Evolutionary conservation across 208 protist species (phyloP).

Genomic region (Trichomonas tenax): DNA sequence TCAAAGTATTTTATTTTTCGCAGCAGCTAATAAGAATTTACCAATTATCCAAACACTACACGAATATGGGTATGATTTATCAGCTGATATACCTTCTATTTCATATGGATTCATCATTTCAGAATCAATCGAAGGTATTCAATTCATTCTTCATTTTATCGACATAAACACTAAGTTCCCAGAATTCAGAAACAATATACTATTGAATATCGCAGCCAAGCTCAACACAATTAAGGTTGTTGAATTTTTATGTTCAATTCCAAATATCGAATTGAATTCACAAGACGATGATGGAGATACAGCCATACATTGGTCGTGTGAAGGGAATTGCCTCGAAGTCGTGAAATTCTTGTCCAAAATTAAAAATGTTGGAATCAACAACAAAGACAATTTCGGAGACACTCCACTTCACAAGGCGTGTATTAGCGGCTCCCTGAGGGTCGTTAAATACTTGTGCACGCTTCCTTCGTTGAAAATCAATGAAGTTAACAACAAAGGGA

Average conservation of each 20-base stretch:
- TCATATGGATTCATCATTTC: background rate
- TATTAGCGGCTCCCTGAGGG: background rate
- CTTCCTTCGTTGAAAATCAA: background rate
- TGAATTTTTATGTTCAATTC: background rate
- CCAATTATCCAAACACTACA: background rate
- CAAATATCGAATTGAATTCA: background rate
- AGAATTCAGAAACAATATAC: background rate
- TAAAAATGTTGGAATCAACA: background rate
- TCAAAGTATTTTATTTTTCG: background rate
- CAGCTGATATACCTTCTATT: background rate
- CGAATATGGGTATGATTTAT: background rate
- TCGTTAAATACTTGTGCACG: background rate
- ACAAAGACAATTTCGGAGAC: background rate
- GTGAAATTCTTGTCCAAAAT: background rate
- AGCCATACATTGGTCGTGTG: background rate
- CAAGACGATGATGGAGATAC: background rate
- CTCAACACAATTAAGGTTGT: background rate
- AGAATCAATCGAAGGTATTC: background rate
- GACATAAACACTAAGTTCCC: background rate
- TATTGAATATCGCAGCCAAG: background rate
- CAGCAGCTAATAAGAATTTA: background rate
- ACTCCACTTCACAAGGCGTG: background rate
- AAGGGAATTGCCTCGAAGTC: background rate
- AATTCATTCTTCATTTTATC: background rate
- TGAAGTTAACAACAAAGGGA: background rate